Conservation (phyloP, 2,329 filamentous ascomycete genomes). For the Alternaria incomplexa region DNA sequence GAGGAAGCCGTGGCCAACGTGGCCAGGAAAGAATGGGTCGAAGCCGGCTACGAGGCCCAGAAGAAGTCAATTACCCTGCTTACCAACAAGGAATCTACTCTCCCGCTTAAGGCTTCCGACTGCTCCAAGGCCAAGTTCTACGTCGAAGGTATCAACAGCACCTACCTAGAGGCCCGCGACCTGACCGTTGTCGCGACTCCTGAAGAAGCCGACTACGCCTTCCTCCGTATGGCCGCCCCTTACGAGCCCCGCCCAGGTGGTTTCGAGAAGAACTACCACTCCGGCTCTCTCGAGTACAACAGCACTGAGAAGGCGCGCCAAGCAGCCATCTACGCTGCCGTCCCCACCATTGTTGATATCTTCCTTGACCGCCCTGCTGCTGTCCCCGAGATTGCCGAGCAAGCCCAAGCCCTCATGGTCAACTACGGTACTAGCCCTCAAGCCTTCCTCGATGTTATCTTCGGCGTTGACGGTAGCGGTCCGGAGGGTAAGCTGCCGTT, state of each 20-base stretch:
- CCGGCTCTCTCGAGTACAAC: slow-evolving; percentile 53
- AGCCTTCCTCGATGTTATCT: slow-evolving; percentile 54
- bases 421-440: slow-evolving; percentile 51
- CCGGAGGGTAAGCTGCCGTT: slow-evolving; percentile 56
- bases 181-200: slow-evolving; percentile 44
- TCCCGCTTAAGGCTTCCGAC: slow-evolving; percentile 33
- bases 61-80: slow-evolving; percentile 47
- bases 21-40: slow-evolving; percentile 54
- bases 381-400: slow-evolving; percentile 51
- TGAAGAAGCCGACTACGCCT: slow-evolving; percentile 51
- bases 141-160: slow-evolving; percentile 44
- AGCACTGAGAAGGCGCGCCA: slow-evolving; percentile 48
- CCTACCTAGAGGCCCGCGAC: slow-evolving; percentile 39
- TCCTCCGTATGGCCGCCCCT: slow-evolving; percentile 50
- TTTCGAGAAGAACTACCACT: slow-evolving; percentile 50
- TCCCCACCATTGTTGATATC: slow-evolving; percentile 53
- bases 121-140: slow-evolving; percentile 42
- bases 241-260: slow-evolving; percentile 52
- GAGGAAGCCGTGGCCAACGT: slow-evolving; percentile 52
- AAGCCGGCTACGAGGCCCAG: slow-evolving; percentile 48
- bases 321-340: slow-evolving; percentile 48
- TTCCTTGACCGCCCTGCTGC: slow-evolving; percentile 54
- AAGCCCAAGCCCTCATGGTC: slow-evolving; percentile 48
- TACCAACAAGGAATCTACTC: slow-evolving; percentile 41
- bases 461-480: slow-evolving; percentile 43